Evolutionary conservation across 1,284 basidiomycete genomes (phyloP), one percentile per base, ranked within the genome.

Genomic region (Trametes polyzona): DNA sequence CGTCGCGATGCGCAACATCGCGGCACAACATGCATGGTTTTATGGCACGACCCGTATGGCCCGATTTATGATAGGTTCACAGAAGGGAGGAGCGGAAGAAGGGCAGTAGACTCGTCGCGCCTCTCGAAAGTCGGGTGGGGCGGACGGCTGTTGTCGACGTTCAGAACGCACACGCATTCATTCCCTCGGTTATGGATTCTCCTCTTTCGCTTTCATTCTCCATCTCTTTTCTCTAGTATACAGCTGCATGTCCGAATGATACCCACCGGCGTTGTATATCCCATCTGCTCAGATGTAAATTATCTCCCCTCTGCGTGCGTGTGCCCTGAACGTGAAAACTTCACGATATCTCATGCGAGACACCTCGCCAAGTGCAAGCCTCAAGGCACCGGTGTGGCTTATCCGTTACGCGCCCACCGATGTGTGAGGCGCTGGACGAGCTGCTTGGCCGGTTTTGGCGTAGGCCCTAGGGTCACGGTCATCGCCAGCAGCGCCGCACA

Each of bases 191-290:
- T 65, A 63, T 55, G 62, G 57, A 54, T 57, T 37, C 50, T 39
- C n/a, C 52, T 35, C 50, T n/a, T n/a, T n/a, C n/a, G n/a, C n/a
- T n/a, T n/a, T n/a, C n/a, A n/a, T n/a, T n/a, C n/a, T n/a, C n/a
- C n/a, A n/a, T n/a, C n/a, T n/a, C n/a, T n/a, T n/a, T n/a, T 47
- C 21, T 57, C 54, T 65, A 61, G 65, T 64, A 64, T 49, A 62
- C 51, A 56, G 47, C 46, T 52, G 55, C 61, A 59, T 55, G 61
- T 54, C 56, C 52, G 52, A 44, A 55, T 55, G 57, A 59, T 62
- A 61, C 55, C 57, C 62, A 40, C 48, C 33, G 46, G 54, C 62
- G 55, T 41, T 61, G 62, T 64, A 61, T 63, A 63, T 60, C 56
- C 61, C 52, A 32, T 37, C 29, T 57, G 58, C 55, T 59, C 44